Evolutionary conservation across 1,284 basidiomycete genomes (phyloP).

Genomic region (Coniferiporia weirii): DNA sequence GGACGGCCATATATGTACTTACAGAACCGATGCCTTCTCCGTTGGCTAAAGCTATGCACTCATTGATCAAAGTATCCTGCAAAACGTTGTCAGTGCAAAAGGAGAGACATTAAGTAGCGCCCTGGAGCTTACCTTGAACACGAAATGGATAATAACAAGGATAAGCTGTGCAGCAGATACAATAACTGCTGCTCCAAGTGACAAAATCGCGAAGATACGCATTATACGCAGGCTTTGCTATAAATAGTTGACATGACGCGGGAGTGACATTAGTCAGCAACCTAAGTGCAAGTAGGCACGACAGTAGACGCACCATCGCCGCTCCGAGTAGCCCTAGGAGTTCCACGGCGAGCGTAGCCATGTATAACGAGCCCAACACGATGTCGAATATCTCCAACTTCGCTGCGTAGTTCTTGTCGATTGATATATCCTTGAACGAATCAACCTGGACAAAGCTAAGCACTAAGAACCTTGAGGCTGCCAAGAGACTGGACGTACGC

Average conservation of each 20-base stretch:
- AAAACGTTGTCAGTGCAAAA: neutral
- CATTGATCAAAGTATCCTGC: slow-evolving; percentile 49
- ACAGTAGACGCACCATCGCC: slow-evolving; percentile 41
- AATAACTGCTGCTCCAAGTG: slow-evolving; percentile 45
- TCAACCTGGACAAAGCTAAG: slow-evolving; percentile 40
- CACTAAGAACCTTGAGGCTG: slow-evolving; percentile 35
- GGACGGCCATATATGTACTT: neutral
- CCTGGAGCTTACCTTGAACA: slow-evolving; percentile 46
- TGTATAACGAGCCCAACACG: slow-evolving; percentile 53
- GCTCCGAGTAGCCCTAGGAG: slow-evolving; percentile 53
- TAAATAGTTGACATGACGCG: neutral
- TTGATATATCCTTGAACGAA: slow-evolving; percentile 48
- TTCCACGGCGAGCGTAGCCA: slow-evolving; percentile 49
- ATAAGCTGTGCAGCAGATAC: slow-evolving; percentile 52
- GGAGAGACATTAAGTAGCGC: neutral
- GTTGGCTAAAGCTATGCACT: slow-evolving; percentile 21
- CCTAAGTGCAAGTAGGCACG: neutral
- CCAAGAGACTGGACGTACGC: slow-evolving; percentile 35
- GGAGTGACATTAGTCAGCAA: neutral
- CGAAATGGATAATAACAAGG: slow-evolving; percentile 59
- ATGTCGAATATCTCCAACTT: slow-evolving; percentile 56
- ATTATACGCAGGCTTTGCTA: slow-evolving; percentile 59
- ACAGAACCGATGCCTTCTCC: slow-evolving; percentile 7
- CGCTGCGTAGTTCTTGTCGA: slow-evolving; percentile 42
- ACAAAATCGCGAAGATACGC: slow-evolving; percentile 50